Evolutionary conservation across 768 basidiomycete genomes (phyloP), one percentile per base, ranked within the genome.

Genomic region (Amanita brunnescens): DNA sequence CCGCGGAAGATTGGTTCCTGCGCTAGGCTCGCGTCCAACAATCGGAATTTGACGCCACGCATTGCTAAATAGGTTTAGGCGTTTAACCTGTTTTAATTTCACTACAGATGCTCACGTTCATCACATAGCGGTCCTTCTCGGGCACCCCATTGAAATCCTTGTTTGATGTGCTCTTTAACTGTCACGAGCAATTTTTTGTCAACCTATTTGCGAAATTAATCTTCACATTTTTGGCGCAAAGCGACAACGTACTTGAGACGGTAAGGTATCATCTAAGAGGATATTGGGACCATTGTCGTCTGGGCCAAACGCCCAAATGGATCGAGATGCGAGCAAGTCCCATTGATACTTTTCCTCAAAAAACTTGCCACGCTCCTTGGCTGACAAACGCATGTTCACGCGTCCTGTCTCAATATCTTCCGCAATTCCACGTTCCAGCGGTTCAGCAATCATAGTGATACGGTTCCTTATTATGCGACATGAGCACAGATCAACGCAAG

Each of bases 291-390:
- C 96, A 55, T 81, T 85, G 40, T 97, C 95, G 58, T 98, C 92
- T 2, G 96, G 96, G 16, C 96, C 96, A 67, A 99, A 99, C 18
- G 96, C 93, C 96, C 96, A 99, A 73, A 99, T 96, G 59, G 94
- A 97, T 53, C 96, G 79, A 39, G 93, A 95, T 1, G 96, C 95
- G 53, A 99, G 79, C 60, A 98, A 69, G 70, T 99, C 96, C 95
- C 96, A 99, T 53, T 94, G 88, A 66, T 98, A 95, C 63, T 92
- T 95, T 63, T 91, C 86, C 67, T 98, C 84, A 69, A 99, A 98
- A 73, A 94, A 92, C 44, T 83, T 87, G 24, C 95, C 96, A 40
- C 96, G 77, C 61, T 98, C 93, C 68, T 97, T 97, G 21, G 88
- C 79, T 1, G 90, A 79, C 91, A 98, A 94, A 21, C 87, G 83